Evolutionary conservation across 306 rosid species (phyloP).

Genomic region (Begonia loranthoides): DNA sequence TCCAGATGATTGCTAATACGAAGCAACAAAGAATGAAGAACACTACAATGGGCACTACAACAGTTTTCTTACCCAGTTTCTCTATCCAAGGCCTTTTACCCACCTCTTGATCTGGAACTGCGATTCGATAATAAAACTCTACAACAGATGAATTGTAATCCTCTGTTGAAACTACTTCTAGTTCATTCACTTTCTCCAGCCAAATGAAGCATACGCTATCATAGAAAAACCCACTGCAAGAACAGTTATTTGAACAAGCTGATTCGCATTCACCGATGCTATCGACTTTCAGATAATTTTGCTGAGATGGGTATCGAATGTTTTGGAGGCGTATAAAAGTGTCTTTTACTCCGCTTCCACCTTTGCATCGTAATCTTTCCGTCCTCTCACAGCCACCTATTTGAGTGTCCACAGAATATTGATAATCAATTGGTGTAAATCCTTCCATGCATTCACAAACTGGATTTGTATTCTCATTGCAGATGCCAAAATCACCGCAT

Average conservation of each 20-base stretch:
- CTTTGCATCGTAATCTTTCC: conserved; percentile 2
- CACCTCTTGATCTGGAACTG: neutral
- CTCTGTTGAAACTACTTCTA: neutral
- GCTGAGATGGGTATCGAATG: conserved; percentile 1
- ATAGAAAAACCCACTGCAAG: conserved; percentile 15
- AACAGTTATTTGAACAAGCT: conserved; percentile 15
- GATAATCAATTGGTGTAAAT: conserved; percentile 3
- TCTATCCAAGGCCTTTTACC: neutral
- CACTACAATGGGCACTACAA: neutral
- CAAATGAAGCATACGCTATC: conserved; percentile 10
- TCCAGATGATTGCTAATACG: neutral
- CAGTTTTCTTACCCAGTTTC: neutral
- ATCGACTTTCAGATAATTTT: neutral
- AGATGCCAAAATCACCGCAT: conserved; percentile 16
- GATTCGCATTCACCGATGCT: conserved; percentile 6
- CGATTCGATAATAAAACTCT: conserved; percentile 5
- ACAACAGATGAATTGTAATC: conserved; percentile 1
- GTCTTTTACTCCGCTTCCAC: neutral
- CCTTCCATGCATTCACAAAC: conserved; percentile 15
- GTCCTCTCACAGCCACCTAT: conserved; percentile 14
- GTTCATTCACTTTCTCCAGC: neutral
- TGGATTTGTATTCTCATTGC: conserved; percentile 4
- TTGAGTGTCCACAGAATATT: conserved; percentile 3
- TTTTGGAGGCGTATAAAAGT: neutral
- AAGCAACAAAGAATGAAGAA: conserved; percentile 1